Evolutionary conservation across 2,329 filamentous ascomycete species (phyloP).

Genomic region (Orbilia ellipsospora): DNA sequence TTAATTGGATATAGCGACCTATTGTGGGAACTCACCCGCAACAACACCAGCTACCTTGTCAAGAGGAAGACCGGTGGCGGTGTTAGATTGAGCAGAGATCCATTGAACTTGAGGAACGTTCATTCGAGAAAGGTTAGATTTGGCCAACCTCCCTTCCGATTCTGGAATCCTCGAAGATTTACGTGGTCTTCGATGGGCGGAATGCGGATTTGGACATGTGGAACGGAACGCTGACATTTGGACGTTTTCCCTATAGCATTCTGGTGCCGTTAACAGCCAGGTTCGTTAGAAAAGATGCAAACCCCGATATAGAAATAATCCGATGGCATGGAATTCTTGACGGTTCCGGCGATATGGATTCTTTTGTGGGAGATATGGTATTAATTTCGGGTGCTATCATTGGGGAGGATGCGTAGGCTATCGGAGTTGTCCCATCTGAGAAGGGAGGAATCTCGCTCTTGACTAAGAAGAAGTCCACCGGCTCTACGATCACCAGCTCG

Average conservation of each 20-base stretch:
- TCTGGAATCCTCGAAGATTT: conserved; percentile 28
- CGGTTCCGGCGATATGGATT: conserved; percentile 21
- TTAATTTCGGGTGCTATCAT: conserved; percentile 31
- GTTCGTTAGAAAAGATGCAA: conserved; percentile 27
- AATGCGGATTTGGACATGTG: conserved; percentile 40
- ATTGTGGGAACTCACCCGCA: conserved; percentile 69
- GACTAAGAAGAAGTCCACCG: conserved; percentile 50
- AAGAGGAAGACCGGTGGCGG: conserved; percentile 85
- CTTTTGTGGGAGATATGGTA: conserved; percentile 30
- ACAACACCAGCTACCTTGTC: conserved; percentile 89
- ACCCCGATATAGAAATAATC: conserved; percentile 9
- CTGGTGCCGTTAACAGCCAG: conserved; percentile 50
- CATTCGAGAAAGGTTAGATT: conserved; percentile 82
- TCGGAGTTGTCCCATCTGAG: conserved; percentile 52
- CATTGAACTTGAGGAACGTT: conserved; percentile 90
- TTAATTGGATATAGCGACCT: conserved; percentile 43
- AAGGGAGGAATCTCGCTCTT: conserved; percentile 55
- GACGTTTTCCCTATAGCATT: conserved; percentile 34
- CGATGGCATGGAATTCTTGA: conserved; percentile 24
- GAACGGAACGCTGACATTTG: conserved; percentile 50
- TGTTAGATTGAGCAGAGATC: conserved; percentile 91
- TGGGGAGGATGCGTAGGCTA: conserved; percentile 34
- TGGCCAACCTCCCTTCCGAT: background rate
- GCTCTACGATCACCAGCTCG: conserved; percentile 30
- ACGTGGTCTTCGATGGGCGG: conserved; percentile 18